Base-by-base conservation (phyloP, 2,329 filamentous ascomycete species). In the Fusarium ramigenum region DNA sequence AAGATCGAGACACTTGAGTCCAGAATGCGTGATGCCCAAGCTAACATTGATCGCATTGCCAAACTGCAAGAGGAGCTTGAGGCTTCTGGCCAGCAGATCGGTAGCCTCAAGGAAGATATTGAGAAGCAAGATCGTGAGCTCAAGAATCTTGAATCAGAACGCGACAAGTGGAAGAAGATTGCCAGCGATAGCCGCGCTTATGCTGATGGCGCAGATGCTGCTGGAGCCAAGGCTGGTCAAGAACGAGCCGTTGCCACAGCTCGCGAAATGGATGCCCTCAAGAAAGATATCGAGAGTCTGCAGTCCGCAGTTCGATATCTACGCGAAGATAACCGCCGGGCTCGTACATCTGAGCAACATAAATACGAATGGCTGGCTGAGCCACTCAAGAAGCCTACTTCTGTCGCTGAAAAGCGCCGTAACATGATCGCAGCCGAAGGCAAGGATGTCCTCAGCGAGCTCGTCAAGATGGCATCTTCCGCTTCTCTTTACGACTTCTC, bases 1-100 rank as follows among this genome's bases (percentile, higher is more conserved):
- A 95, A 96, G 82, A 97, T 98, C 75, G 96, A 98, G 82, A 93
- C 96, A 44, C 90, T 98, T 42, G 93, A 97, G 81, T 93, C 93
- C 12, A 89, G 94, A 64, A 95, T 96, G 91, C 91, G 92, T 65
- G 95, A 97, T 78, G 93, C 93, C 10, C 90, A 91, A 73, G 91
- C 93, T 79, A 95, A 96, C 82, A 90, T 93, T 19, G 89, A 91
- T 57, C 88, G 87, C 59, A 93, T 94, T 74, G 85, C 85, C 25
- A 89, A 90, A 60, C 85, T 94, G 18, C 92, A 94, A 80, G 83
- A 83, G 39, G 84, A 87, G 75, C 85, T 93, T 30, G 86, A 87
- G 54, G 83, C 86, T 23, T 85, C 88, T 32, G 85, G 87, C 70
- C 82, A 85, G 65, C 83, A 86, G 44, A 85, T 87, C 32, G 80